A percentile compares a stretch with the other conserved stretches of the same genome.
These are phyloP conservation scores for Populus davidiana DNA, from an alignment of 345 rosid genomes.

Conservation along the genomic window DNA sequence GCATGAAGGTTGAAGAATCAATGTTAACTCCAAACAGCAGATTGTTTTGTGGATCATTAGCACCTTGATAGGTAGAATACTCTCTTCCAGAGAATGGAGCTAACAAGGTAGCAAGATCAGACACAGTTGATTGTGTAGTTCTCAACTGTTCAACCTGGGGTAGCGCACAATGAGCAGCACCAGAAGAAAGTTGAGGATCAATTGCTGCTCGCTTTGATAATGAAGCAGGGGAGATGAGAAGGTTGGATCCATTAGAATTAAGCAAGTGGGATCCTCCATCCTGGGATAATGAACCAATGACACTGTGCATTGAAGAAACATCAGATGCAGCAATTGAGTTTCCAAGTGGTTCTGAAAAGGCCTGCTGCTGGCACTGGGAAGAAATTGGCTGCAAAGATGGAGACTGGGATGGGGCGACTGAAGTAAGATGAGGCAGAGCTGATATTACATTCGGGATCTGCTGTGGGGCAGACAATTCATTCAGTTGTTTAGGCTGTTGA, in stretches of 20 bases:
- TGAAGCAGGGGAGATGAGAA: conserved; percentile 20
- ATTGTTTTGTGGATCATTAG: conserved; percentile 41
- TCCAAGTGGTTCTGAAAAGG: conserved; percentile 33
- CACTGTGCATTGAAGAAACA: conserved; percentile 32
- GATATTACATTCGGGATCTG: conserved; percentile 20
- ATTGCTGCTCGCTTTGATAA: conserved; percentile 29
- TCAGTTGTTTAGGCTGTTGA: conserved; percentile 33
- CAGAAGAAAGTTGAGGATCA: conserved; percentile 27
- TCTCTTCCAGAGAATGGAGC: conserved; percentile 51
- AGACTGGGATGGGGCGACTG: conserved; percentile 28
- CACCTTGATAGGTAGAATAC: conserved; percentile 31
- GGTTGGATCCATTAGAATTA: conserved; percentile 16
- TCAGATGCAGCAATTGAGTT: conserved; percentile 23
- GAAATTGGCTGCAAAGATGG: conserved; percentile 28
- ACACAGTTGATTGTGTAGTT: conserved; percentile 25
- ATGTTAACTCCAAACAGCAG: conserved; percentile 48
- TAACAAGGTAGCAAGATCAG: conserved; percentile 35
- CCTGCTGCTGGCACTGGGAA: conserved; percentile 31
- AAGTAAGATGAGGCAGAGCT: conserved; percentile 24
- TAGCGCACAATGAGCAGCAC: conserved; percentile 24
- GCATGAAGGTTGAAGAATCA: conserved; percentile 41
- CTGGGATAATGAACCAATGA: conserved; percentile 33
- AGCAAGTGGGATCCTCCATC: conserved; percentile 34
- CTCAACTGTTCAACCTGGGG: conserved; percentile 42
- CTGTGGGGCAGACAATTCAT: conserved; percentile 26